A percentile compares a stretch with the other conserved stretches of the same genome.
phyloP scores from a whole-genome alignment of 2,329 filamentous ascomycete genomes.

The Amesomyces nigricolor region DNA sequence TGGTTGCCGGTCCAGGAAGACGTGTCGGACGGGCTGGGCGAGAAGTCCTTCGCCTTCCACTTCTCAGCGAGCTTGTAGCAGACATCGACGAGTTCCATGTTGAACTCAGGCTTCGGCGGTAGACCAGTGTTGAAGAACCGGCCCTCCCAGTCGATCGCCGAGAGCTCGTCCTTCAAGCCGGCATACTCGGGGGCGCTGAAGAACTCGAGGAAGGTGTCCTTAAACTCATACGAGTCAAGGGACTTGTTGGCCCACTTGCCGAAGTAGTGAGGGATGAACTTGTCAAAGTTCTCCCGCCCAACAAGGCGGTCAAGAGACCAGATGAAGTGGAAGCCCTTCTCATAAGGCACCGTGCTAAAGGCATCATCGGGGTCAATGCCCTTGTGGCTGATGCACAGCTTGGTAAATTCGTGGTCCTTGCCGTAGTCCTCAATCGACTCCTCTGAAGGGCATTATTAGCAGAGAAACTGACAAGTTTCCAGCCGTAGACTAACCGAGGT shows the following conservation, averaged over 20 bases:
- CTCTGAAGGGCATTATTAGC: conserved; percentile 36
- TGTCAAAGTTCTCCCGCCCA: conserved; percentile 82
- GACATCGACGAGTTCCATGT: conserved; percentile 78
- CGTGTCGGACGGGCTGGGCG: conserved; percentile 64
- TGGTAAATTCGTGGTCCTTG: conserved; percentile 84
- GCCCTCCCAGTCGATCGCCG: conserved; percentile 78
- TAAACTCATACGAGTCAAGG: conserved; percentile 92
- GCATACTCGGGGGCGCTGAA: conserved; percentile 63
- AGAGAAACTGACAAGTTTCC: too few species aligned
- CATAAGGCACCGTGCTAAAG: conserved; percentile 88
- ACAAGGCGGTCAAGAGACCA: conserved; percentile 85
- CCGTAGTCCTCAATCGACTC: conserved; percentile 77
- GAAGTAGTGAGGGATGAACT: conserved; percentile 95
- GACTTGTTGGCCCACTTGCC: conserved; percentile 77
- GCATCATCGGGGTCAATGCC: conserved; percentile 93
- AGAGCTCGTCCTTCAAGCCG: conserved; percentile 57
- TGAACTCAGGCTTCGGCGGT: conserved; percentile 85
- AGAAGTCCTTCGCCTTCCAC: conserved; percentile 65
- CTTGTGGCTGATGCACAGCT: conserved; percentile 79
- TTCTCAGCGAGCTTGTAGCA: conserved; percentile 78
- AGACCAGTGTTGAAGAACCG: conserved; percentile 86
- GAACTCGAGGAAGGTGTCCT: conserved; percentile 78
- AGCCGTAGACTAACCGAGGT: conserved; percentile 48
- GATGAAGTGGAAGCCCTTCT: conserved; percentile 93
- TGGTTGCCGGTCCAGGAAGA: conserved; percentile 77